A percentile compares a stretch with the other conserved stretches of the same genome.
Evolutionary conservation across 1,284 basidiomycete species (phyloP).

Genomic region (Schizopora paradoxa): DNA sequence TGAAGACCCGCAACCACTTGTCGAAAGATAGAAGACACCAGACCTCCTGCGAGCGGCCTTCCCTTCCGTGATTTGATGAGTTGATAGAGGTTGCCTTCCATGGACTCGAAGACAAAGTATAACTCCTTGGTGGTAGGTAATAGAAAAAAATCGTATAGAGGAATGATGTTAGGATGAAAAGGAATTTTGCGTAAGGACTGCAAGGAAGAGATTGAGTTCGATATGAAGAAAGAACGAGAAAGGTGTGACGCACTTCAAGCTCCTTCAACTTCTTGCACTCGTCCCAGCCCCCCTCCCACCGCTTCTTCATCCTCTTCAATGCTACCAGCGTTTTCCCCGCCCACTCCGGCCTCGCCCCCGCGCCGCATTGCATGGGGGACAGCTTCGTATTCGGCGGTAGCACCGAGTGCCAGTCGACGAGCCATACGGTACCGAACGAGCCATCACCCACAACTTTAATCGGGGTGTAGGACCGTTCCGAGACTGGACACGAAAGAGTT

Average conservation of each 20-base stretch:
- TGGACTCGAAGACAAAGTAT: constrained; percentile 99
- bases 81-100: constrained; percentile 99
- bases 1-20: constrained; percentile 89
- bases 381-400: constrained; percentile 83
- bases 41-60: constrained; percentile 88
- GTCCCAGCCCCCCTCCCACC: constrained; percentile 95
- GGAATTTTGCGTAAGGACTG: constrained; percentile 93
- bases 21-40: constrained; percentile 91
- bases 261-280: constrained; percentile 96
- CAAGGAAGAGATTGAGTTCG: constrained; percentile 8
- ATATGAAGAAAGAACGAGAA: constrained; percentile 20
- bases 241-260: constrained; percentile 83
- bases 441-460: constrained; percentile 94
- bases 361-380: constrained; percentile 88
- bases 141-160: constrained; percentile 98
- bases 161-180: constrained; percentile 96
- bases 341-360: constrained; percentile 89
- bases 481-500: constrained; percentile 33
- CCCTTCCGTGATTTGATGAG: constrained; percentile 97
- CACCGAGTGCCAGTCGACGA: constrained; percentile 98
- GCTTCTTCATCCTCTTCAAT: constrained; percentile 97
- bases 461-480: constrained; percentile 44
- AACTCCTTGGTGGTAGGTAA: constrained; percentile 91
- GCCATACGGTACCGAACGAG: constrained; percentile 96
- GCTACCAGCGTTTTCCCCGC: constrained; percentile 92